Conservation (phyloP, 176 grass and related monocot genomes). For the Eleusine coracana region DNA sequence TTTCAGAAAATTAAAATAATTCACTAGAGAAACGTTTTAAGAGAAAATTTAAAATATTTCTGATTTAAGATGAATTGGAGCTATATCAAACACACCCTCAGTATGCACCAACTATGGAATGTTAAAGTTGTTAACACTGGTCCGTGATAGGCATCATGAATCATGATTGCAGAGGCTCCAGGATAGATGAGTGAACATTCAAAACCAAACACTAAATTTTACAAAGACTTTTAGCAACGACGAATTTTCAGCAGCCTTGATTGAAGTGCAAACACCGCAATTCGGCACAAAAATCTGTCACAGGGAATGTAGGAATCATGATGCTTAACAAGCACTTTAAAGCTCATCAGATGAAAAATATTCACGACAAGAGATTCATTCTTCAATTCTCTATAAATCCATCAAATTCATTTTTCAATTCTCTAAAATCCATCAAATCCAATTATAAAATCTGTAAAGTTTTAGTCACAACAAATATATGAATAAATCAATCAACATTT, state of each 20-base stretch:
- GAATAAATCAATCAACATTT: constrained; percentile 1
- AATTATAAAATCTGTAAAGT: not conserved
- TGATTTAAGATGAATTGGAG: no score
- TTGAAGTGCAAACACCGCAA: not conserved
- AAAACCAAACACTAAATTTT: not conserved
- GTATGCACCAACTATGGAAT: not conserved
- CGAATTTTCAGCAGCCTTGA: not conserved
- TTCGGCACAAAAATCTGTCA: not conserved
- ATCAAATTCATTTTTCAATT: constrained; percentile 15
- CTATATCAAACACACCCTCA: no score
- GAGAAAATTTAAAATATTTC: no score
- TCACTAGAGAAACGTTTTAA: no score
- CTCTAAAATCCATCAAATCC: constrained; percentile 12
- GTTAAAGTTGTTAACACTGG: not conserved
- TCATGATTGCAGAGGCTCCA: not conserved
- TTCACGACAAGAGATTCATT: not conserved
- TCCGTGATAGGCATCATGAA: no score
- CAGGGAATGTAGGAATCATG: not conserved
- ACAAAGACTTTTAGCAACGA: not conserved
- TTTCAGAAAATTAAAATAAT: no score
- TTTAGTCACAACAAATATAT: constrained; percentile 12
- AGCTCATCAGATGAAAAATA: constrained; percentile 5
- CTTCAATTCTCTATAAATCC: not conserved
- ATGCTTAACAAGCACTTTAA: not conserved
- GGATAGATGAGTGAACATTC: not conserved